Percentiles rank a stretch among this genome's conserved stretches.
Evolutionary conservation across 352 stramenopile genomes (phyloP).

Genomic region (Phytophthora sojae): DNA sequence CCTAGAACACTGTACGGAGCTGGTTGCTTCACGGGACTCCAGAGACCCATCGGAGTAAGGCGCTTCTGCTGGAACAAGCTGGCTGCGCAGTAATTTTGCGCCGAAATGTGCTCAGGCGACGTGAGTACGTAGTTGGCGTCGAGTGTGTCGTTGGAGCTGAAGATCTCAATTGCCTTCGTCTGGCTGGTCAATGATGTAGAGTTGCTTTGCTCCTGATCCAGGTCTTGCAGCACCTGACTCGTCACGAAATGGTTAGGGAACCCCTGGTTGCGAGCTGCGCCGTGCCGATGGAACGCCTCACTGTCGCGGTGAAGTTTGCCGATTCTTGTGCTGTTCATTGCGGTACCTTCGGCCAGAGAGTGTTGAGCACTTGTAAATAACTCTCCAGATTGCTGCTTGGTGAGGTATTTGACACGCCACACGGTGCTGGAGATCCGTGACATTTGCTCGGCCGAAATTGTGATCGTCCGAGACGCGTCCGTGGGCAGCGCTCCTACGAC

Average conservation of each 20-base stretch:
- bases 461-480: conserved; percentile 27
- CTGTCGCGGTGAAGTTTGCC: conserved; percentile 66
- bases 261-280: conserved; percentile 55
- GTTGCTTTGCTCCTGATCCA: conserved; percentile 30
- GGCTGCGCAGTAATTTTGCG: conserved; percentile 65
- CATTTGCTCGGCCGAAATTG: conserved; percentile 39
- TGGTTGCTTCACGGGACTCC: conserved; percentile 51
- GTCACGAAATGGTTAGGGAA: conserved; percentile 66
- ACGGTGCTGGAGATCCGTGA: conserved; percentile 46
- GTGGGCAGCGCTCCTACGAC: conserved; percentile 33
- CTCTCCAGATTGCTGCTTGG: conserved; percentile 7
- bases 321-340: conserved; percentile 16
- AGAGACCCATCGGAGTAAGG: conserved; percentile 37
- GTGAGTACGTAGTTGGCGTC: conserved; percentile 80
- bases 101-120: conserved; percentile 47
- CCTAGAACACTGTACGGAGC: conserved; percentile 28
- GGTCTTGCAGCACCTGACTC: conserved; percentile 23
- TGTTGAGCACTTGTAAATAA: conserved; percentile 2
- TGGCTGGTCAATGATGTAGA: conserved; percentile 38
- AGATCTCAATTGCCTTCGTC: conserved; percentile 51
- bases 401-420: conserved; percentile 43
- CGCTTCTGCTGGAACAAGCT: conserved; percentile 43
- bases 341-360: background rate
- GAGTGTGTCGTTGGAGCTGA: conserved; percentile 61
- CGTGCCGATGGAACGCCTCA: conserved; percentile 61